phyloP scores from a whole-genome alignment of 2,329 filamentous ascomycete species.

The Nothophoma quercina region DNA sequence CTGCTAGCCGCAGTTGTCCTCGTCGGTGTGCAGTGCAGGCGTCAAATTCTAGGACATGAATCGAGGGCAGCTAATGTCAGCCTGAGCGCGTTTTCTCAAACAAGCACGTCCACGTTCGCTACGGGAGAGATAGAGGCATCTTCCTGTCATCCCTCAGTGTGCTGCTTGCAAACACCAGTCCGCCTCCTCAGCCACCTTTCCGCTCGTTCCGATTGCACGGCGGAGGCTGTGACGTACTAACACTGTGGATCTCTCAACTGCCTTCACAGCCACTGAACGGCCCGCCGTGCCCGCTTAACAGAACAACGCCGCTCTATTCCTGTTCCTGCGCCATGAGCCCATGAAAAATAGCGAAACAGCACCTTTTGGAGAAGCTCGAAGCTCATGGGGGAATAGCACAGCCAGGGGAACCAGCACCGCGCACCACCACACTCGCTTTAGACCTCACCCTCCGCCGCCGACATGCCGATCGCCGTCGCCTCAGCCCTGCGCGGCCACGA shows the following conservation, averaged over 20 bases:
- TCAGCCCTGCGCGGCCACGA: constrained; percentile 41
- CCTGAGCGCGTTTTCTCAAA: constrained; percentile 23
- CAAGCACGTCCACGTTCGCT: constrained; percentile 28
- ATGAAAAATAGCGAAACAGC: constrained; percentile 18
- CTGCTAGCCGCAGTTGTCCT: constrained; percentile 36
- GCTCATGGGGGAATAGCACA: constrained; percentile 13
- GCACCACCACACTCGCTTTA: constrained; percentile 13
- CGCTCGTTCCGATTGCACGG: constrained; percentile 23
- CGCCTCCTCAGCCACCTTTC: constrained; percentile 14
- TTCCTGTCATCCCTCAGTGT: constrained; percentile 10
- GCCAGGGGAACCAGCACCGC: constrained; percentile 6
- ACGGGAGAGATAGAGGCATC: constrained; percentile 13
- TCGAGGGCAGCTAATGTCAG: constrained; percentile 13
- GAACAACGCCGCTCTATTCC: constrained; percentile 24
- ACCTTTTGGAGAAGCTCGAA: constrained; percentile 10
- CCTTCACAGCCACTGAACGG: constrained; percentile 24
- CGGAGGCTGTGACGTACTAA: constrained; percentile 35
- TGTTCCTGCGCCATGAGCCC: constrained; percentile 29
- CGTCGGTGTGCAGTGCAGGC: constrained; percentile 23
- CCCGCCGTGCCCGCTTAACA: constrained; percentile 21
- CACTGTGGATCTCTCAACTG: constrained; percentile 19
- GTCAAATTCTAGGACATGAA: constrained; percentile 20
- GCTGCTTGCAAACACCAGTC: constrained; percentile 14
- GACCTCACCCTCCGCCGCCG: constrained; percentile 17
- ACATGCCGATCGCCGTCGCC: constrained; percentile 45